Base-by-base conservation (phyloP, 768 basidiomycete genomes). In the Suillus hirtellus region DNA sequence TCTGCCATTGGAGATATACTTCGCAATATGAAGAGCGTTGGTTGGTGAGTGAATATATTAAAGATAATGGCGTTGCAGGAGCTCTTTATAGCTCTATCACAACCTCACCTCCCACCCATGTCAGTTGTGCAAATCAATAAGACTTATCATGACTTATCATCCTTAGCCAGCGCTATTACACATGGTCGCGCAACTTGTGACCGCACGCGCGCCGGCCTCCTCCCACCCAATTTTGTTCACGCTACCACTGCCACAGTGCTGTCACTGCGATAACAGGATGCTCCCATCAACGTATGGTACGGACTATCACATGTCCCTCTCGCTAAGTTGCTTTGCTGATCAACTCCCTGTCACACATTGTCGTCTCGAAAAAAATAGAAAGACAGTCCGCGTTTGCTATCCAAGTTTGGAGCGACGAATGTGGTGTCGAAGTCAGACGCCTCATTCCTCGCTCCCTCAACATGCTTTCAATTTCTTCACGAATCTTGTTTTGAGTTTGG, bases 31-130 rank as follows among this genome's bases (percentile, higher is more conserved):
- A 58, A 9, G 38, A 17, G 24, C n/a, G 14, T 21, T 38, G 27
- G 38, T 56, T 2, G 1, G 54, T 15, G 24, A 15, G 55, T 40
- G 24, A 58, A 8, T 9, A 17, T 21, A 38, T 24, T 35, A 1
- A 24, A 8, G 54, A 55, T 17, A 35, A 21, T 38, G n/a, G 24
- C 2, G 21, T 24, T 40, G 15, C 19, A 53, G 52, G 52, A 35
- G 19, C 40, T 58, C 24, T 40, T 58, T 58, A 58, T 58, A 58
- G 42, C 17, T 42, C 40, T 56, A 56, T 56, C 38, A 40, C 15
- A 40, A 56, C 10, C 15, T 40, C 55, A 27, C 15, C 10, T 56
- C 55, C 37, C 55, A 56, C 38, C 37, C 12, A 40, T 24, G 55
- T 56, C 55, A 56, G 38, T 17, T 58, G 56, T 17, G 40, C 10